Percentiles rank a stretch among this genome's conserved stretches.
Evolutionary conservation across 2,329 filamentous ascomycete genomes (phyloP).

Genomic region (Mollisia scopiformis): DNA sequence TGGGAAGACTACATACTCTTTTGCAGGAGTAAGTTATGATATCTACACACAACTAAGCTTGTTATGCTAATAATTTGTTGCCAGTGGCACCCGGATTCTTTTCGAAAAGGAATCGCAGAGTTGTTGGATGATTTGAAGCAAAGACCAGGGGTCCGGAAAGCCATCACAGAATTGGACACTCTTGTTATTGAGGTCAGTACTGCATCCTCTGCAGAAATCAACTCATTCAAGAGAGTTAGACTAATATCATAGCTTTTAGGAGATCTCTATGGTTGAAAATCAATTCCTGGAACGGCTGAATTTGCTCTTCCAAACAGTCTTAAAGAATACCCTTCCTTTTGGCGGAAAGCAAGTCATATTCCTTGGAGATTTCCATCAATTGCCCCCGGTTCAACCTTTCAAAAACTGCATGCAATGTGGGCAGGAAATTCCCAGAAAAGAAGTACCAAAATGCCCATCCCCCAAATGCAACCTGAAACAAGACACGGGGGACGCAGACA

Average conservation of each 20-base stretch:
- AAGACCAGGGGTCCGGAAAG: slow-evolving; percentile 2
- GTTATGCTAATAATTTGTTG: no score
- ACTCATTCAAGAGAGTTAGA: no score
- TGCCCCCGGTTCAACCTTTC: slow-evolving; percentile 35
- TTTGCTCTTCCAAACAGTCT: slow-evolving; percentile 22
- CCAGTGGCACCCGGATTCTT: slow-evolving; percentile 33
- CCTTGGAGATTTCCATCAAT: slow-evolving; percentile 34
- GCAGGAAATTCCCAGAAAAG: no score
- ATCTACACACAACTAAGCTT: slow-evolving; percentile 24
- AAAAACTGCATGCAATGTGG: slow-evolving; percentile 30
- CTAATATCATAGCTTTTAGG: no score
- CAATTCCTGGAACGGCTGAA: slow-evolving; percentile 31
- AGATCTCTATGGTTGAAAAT: slow-evolving; percentile 36
- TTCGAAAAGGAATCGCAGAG: slow-evolving; percentile 12
- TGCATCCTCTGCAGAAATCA: no score
- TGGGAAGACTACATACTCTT: slow-evolving; percentile 32
- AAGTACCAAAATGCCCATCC: slow-evolving; percentile 8
- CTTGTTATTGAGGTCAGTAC: slow-evolving; percentile 30
- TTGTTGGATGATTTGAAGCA: slow-evolving; percentile 11
- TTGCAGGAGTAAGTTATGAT: slow-evolving; percentile 27
- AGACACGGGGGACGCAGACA: background rate
- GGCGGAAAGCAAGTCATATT: slow-evolving; percentile 35
- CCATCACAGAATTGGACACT: slow-evolving; percentile 18
- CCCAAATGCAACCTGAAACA: background rate
- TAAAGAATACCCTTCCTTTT: slow-evolving; percentile 21